Conservation (phyloP, 495 filamentous ascomycete genomes). For the Copromyces sp. region DNA sequence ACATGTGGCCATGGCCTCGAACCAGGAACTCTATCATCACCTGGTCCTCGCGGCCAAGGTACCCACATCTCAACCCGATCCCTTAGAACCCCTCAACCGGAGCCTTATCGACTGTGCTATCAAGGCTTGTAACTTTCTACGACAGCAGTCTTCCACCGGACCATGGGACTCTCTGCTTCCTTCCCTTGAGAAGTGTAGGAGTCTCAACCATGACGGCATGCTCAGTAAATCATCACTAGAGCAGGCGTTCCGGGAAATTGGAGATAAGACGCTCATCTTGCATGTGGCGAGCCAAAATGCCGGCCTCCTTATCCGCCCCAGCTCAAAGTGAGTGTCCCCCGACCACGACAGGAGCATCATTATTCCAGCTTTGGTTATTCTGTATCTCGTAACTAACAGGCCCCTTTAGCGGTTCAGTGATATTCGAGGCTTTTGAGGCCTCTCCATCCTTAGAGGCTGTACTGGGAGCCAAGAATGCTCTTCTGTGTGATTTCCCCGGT, state of each 20-base stretch:
- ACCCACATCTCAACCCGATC: neutral
- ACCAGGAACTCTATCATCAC: neutral
- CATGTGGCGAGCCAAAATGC: slow-evolving; percentile 41
- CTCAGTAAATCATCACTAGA: neutral
- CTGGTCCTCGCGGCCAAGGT: neutral
- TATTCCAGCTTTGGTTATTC: neutral
- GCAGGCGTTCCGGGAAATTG: neutral
- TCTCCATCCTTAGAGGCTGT: slow-evolving; percentile 3
- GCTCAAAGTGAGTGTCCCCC: slow-evolving; percentile 26
- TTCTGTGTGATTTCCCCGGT: slow-evolving; percentile 1
- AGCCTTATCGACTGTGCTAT: neutral
- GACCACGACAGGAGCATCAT: neutral
- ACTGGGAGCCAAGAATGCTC: neutral
- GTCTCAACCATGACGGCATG: neutral
- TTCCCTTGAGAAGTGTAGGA: neutral
- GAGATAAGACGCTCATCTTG: neutral
- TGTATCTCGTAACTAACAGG: neutral
- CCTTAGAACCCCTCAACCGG: neutral
- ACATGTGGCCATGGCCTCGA: neutral
- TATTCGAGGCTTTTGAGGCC: slow-evolving; percentile 4
- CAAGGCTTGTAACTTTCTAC: neutral
- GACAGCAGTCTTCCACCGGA: neutral
- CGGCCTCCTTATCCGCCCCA: slow-evolving; percentile 37
- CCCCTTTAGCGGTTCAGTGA: neutral
- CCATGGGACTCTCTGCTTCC: neutral